These are phyloP conservation scores for Taphrina wiesneri DNA, from an alignment of 1,139 yeast genomes.

Conservation along the genomic window DNA sequence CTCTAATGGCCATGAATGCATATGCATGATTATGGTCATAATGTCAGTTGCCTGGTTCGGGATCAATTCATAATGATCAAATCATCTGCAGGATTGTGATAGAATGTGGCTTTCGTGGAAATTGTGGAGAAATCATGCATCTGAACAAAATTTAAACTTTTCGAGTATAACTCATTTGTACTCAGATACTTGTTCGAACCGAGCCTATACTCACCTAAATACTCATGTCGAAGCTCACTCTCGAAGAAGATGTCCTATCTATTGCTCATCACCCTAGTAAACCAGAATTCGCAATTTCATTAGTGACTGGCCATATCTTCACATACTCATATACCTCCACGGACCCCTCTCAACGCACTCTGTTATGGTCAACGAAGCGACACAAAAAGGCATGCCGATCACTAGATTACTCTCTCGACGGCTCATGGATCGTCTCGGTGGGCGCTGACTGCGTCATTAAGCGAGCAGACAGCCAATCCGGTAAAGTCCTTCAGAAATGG, in stretches of 20 bases:
- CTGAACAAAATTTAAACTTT: not conserved
- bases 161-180: not conserved
- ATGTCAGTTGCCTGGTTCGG: too few relatives aligned
- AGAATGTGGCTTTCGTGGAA: not conserved
- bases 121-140: not conserved
- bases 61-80: not conserved
- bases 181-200: not conserved
- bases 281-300: slow-evolving; percentile 8
- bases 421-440: slow-evolving; percentile 29
- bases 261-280: slow-evolving; percentile 18
- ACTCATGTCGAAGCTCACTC: not conserved
- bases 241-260: slow-evolving; percentile 21
- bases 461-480: slow-evolving; percentile 33
- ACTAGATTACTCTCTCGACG: slow-evolving; percentile 21
- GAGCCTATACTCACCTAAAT: not conserved
- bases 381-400: slow-evolving; percentile 34
- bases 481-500: slow-evolving; percentile 34
- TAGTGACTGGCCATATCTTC: slow-evolving; percentile 26
- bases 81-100: not conserved
- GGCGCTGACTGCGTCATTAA: slow-evolving; percentile 37
- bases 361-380: slow-evolving; percentile 34
- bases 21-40: too few relatives aligned
- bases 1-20: too few relatives aligned
- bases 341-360: slow-evolving; percentile 2
- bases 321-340: slow-evolving; percentile 4